Base-by-base conservation (phyloP, 176 grass and related monocot species). In the Hyparrhenia diplandra region DNA sequence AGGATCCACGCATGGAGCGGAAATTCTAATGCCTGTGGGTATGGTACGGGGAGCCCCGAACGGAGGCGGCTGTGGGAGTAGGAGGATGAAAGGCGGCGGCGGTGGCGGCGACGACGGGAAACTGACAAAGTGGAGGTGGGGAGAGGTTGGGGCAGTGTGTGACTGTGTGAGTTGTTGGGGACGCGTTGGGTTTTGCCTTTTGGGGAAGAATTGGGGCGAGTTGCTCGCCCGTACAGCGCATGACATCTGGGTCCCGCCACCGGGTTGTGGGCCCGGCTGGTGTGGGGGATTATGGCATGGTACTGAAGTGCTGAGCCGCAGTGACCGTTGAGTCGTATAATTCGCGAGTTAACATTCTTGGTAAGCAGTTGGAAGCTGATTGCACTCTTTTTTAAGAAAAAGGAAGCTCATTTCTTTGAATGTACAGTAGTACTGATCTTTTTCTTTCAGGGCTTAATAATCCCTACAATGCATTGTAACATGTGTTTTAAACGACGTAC, bases 101-200 rank as follows among this genome's bases (percentile, higher is more conserved):
- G 62, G 13, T 4, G 82, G 65, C 52, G 70, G 25, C 43, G 77
- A 17, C 69, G 55, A 71, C 16, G 63, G 16, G 30, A 55, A 71
- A 72, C 72, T 13, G 82, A 79, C 75, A 41, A 58, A 27, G 42
- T 32, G 31, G 31, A 2, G 31, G 31, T 32, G 31, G 31, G 31
- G 31, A 20, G 12, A 13, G 36, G 69, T 52, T 66, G 69, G 74
- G 55, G 36, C 39, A 24, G 78, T 69, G 55, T 61, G 67, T n/a
- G n/a, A n/a, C n/a, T 69, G 55, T 59, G 67, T 41, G 67, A 54
- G 79, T 76, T 69, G 54, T 76, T 64, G 85, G 72, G 79, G 59
- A 83, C 60, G 64, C 54, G 63, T 61, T 84, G 81, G 61, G 49
- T 74, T 74, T 62, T 52, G 74, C 76, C 51, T 31, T 68, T 79